Evolutionary conservation across 805 yeast genomes (phyloP).

Genomic region (Teunomyces atbi): DNA sequence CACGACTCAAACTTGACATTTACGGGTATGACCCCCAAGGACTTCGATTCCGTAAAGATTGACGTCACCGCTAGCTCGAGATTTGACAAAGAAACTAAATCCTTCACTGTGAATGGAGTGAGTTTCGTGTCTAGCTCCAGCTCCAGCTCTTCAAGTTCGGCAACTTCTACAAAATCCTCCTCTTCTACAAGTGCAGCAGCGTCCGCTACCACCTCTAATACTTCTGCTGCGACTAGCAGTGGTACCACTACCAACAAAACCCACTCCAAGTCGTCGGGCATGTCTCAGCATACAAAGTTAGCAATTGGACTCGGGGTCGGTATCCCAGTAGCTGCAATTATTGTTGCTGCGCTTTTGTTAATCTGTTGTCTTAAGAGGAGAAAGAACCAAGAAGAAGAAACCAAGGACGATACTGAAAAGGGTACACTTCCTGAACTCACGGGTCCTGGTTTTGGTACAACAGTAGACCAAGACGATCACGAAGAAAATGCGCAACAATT

Average conservation of each 20-base stretch:
- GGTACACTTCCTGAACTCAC: slow-evolving; percentile 15
- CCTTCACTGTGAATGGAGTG: slow-evolving; percentile 56
- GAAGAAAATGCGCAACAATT: slow-evolving; percentile 36
- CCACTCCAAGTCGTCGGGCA: background rate
- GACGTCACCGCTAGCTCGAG: slow-evolving; percentile 28
- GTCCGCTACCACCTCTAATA: background rate
- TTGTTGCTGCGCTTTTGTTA: slow-evolving; percentile 50
- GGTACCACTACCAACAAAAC: slow-evolving; percentile 2
- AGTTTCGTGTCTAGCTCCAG: slow-evolving; percentile 19
- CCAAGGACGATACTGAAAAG: slow-evolving; percentile 5
- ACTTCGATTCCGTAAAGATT: slow-evolving; percentile 24
- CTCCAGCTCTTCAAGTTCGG: slow-evolving; percentile 24
- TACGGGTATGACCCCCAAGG: slow-evolving; percentile 56
- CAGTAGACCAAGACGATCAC: slow-evolving; percentile 24
- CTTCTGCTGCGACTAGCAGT: background rate
- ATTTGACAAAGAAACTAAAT: slow-evolving; percentile 28
- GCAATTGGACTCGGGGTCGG: slow-evolving; percentile 93
- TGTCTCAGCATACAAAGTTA: slow-evolving; percentile 48
- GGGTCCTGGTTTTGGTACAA: slow-evolving; percentile 37
- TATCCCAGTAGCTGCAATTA: slow-evolving; percentile 58
- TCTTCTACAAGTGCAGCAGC: slow-evolving; percentile 2
- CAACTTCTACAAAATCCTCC: background rate
- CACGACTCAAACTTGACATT: slow-evolving; percentile 61
- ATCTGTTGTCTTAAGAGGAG: slow-evolving; percentile 50
- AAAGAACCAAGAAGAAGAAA: slow-evolving; percentile 19